A percentile compares a stretch with the other conserved stretches of the same genome.
Conservation (phyloP, 2,329 filamentous ascomycete genomes). For the Xylariaceae sp. region DNA sequence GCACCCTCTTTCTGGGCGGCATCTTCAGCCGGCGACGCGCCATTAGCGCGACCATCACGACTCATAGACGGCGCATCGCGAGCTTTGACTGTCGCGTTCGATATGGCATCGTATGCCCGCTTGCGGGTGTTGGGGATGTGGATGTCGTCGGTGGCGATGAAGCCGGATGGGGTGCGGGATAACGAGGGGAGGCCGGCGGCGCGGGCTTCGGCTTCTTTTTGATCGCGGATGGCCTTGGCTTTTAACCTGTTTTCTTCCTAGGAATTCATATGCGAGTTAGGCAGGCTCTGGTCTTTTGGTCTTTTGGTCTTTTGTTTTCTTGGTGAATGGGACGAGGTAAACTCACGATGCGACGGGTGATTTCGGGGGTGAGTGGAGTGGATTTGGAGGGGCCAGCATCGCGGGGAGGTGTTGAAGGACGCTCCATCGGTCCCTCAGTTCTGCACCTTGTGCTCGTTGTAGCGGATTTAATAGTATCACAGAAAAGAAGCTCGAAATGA, state of each 20-base stretch:
- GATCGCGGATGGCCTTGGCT: slow-evolving; percentile 84
- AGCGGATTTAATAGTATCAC: background rate
- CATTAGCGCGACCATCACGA: slow-evolving; percentile 69
- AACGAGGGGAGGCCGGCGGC: slow-evolving; percentile 52
- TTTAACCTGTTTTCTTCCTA: slow-evolving; percentile 87
- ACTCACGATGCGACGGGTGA: slow-evolving; percentile 62
- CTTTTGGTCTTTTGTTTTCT: too few species aligned
- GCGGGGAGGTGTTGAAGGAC: slow-evolving; percentile 54
- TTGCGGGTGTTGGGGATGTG: slow-evolving; percentile 69
- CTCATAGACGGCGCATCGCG: slow-evolving; percentile 59
- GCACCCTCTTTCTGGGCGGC: slow-evolving; percentile 32
- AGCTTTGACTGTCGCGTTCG: too few species aligned
- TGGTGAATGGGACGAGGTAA: too few species aligned
- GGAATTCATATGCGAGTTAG: background rate
- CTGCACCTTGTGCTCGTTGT: background rate
- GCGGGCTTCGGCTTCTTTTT: slow-evolving; percentile 69
- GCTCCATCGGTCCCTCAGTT: slow-evolving; percentile 51
- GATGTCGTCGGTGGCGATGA: slow-evolving; percentile 72
- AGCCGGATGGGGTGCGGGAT: slow-evolving; percentile 67
- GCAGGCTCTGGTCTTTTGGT: background rate
- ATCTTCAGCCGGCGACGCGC: slow-evolving; percentile 39
- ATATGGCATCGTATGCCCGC: slow-evolving; percentile 71
- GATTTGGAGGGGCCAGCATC: slow-evolving; percentile 38
- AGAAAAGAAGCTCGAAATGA: background rate
- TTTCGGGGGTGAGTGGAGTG: slow-evolving; percentile 60